These are phyloP conservation scores for Debaryomycetaceae sp. DNA, from an alignment of 1,139 yeast genomes.

Conservation along the genomic window DNA sequence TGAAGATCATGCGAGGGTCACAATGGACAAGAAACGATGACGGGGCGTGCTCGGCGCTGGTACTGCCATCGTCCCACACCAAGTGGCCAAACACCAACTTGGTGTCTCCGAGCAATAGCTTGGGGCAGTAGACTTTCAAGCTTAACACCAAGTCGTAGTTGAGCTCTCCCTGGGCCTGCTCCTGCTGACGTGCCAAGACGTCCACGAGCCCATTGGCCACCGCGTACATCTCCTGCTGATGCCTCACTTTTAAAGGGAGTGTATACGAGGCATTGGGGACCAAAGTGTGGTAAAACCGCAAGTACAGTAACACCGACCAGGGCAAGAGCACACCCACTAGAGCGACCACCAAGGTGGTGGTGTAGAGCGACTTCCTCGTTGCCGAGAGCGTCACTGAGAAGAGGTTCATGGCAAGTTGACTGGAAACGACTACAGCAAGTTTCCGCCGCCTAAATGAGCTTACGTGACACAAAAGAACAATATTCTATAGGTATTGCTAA, in stretches of 20 bases:
- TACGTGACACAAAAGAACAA: too few relatives aligned
- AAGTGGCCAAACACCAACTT: slow-evolving; percentile 8
- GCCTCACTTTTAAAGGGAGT: slow-evolving; percentile 2
- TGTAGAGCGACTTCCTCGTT: slow-evolving; percentile 13
- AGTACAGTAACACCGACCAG: slow-evolving; percentile 21
- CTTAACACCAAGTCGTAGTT: slow-evolving; percentile 5
- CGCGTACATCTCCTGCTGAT: neutral
- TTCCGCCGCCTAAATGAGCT: too few relatives aligned
- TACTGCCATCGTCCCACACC: neutral
- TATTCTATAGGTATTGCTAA: too few relatives aligned
- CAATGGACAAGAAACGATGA: slow-evolving; percentile 22
- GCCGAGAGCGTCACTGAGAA: slow-evolving; percentile 1
- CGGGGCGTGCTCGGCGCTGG: slow-evolving; percentile 7
- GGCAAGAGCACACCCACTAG: slow-evolving; percentile 21
- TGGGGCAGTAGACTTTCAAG: slow-evolving; percentile 5
- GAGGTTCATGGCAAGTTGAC: slow-evolving; percentile 6
- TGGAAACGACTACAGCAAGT: too few relatives aligned
- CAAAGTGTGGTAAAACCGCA: slow-evolving; percentile 21
- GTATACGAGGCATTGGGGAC: slow-evolving; percentile 16
- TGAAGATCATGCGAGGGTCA: slow-evolving; percentile 26
- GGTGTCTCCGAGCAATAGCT: slow-evolving; percentile 8
- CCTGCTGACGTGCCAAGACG: neutral
- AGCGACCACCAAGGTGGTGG: slow-evolving; percentile 14
- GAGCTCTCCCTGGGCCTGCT: neutral
- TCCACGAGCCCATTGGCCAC: neutral